Percentiles rank a stretch among this genome's conserved stretches.
These are phyloP conservation scores for Scheffersomyces stambukii DNA, from an alignment of 1,139 yeast genomes.

Conservation along the genomic window DNA sequence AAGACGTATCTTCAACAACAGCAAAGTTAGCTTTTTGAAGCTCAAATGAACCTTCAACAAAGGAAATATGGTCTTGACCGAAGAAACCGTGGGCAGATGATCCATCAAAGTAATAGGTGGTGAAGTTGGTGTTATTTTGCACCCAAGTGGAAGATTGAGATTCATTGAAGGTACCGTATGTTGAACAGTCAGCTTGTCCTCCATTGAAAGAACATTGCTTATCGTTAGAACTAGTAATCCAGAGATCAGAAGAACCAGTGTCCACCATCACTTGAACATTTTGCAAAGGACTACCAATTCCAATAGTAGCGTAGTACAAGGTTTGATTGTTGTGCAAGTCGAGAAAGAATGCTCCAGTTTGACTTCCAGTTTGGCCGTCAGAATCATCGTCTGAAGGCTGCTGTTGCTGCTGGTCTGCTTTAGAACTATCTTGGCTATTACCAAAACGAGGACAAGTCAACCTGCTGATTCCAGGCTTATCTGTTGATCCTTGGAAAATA, in stretches of 20 bases:
- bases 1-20: slow-evolving; percentile 37
- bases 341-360: slow-evolving; percentile 8
- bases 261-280: slow-evolving; percentile 28
- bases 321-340: slow-evolving; percentile 10
- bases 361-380: background rate
- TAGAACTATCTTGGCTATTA: too few species aligned
- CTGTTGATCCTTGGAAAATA: slow-evolving; percentile 1
- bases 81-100: slow-evolving; percentile 39
- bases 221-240: slow-evolving; percentile 22
- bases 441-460: too few species aligned
- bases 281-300: slow-evolving; percentile 34
- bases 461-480: too few species aligned
- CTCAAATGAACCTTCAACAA: slow-evolving; percentile 29
- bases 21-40: slow-evolving; percentile 48
- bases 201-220: slow-evolving; percentile 9
- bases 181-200: slow-evolving; percentile 24
- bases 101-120: slow-evolving; percentile 28
- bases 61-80: slow-evolving; percentile 52
- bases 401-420: slow-evolving; percentile 1
- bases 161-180: slow-evolving; percentile 49
- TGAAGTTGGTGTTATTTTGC: slow-evolving; percentile 38
- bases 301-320: slow-evolving; percentile 24
- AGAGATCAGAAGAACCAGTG: slow-evolving; percentile 43
- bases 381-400: slow-evolving; percentile 1
- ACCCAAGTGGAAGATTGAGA: slow-evolving; percentile 41